Evolutionary conservation across 169 alveolate species (phyloP), one percentile per base, ranked within the genome.

Genomic region (Sarcocystis neurona): DNA sequence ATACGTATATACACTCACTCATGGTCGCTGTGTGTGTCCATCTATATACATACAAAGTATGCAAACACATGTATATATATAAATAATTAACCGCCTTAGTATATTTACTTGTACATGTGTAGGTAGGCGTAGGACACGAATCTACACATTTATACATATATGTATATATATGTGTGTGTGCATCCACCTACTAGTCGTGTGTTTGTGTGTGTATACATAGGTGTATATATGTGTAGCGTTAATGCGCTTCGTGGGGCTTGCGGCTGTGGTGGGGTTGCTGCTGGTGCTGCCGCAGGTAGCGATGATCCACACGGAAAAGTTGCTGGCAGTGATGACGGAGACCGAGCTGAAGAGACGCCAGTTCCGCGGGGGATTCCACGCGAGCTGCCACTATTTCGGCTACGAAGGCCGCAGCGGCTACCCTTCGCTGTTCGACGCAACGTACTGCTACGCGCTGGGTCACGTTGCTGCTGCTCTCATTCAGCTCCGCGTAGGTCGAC

Each of bases 371-470:
- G 39, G 56, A 41, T 92, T 95, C 74, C 92, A 86, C 32, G 92
- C 94, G 60, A 93, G 92, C 96, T 92, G 96, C 75, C 99, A 98
- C 82, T 98, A 97, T 94, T 97, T 98, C 92, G 99, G 99, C 53
- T 99, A 99, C 89, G 99, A 99, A 86, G 99, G 99, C 39, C 97
- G 99, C 89, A 97, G 99, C 91, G 99, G 99, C 46, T 94, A 97
- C 88, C 99, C 99, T 20, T 94, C 98, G 47, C 96, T 96, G 88
- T 99, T 99, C 92, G 99, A 99, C 90, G 94, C 99, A 50, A 94
- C 97, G 79, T 99, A 99, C 95, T 99, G 99, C 95, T 99, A 98
- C 91, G 97, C 99, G n/a, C 90, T 98, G 70, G 99, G 99, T 77
- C 95, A 97, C 80, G 97, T 95, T 78, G 99, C 99, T 27, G 97